A percentile compares a stretch with the other conserved stretches of the same genome.
phyloP scores from a whole-genome alignment of 2,329 filamentous ascomycete genomes.

The Aspergillus fijiensis region DNA sequence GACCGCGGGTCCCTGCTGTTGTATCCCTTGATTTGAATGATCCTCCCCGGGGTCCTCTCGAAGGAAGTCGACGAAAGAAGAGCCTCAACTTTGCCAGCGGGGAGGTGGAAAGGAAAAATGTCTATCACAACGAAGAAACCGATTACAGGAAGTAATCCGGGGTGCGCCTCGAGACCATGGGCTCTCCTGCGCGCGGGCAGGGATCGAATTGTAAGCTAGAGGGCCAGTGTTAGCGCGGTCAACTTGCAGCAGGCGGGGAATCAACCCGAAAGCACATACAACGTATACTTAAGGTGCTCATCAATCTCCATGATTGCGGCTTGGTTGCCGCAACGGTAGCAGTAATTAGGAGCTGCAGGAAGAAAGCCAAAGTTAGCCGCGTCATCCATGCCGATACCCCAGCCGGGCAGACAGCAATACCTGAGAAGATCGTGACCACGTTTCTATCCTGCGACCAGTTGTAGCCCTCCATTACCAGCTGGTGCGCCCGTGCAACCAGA shows the following conservation, averaged over 20 bases:
- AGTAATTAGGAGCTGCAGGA: constrained; percentile 76
- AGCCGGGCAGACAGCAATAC: constrained; percentile 49
- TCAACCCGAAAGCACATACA: constrained; percentile 62
- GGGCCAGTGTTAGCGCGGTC: not conserved
- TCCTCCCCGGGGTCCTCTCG: constrained; percentile 29
- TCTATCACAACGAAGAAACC: constrained; percentile 33
- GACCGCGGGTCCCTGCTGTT: constrained; percentile 25
- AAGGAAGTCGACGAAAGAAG: constrained; percentile 18
- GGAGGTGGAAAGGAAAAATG: constrained; percentile 25
- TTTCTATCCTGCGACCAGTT: constrained; percentile 99
- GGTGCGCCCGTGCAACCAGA: constrained; percentile 91
- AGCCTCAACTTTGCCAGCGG: constrained; percentile 22
- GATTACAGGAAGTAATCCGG: constrained; percentile 95
- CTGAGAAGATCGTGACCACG: constrained; percentile 97
- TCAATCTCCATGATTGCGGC: constrained; percentile 99
- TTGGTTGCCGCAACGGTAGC: constrained; percentile 98
- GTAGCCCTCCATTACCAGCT: constrained; percentile 99
- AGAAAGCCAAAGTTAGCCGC: constrained; percentile 26
- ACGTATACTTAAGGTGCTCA: constrained; percentile 98
- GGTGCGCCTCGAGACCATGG: constrained; percentile 96
- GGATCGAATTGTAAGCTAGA: constrained; percentile 96
- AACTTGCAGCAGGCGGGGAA: too few species aligned
- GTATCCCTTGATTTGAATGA: constrained; percentile 26
- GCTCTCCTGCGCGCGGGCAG: constrained; percentile 93
- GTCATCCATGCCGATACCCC: not conserved